Percentiles rank a stretch among this genome's conserved stretches.
These are phyloP conservation scores for Heterobasidion occidentale DNA, from an alignment of 1,284 basidiomycete species.

Conservation along the genomic window DNA sequence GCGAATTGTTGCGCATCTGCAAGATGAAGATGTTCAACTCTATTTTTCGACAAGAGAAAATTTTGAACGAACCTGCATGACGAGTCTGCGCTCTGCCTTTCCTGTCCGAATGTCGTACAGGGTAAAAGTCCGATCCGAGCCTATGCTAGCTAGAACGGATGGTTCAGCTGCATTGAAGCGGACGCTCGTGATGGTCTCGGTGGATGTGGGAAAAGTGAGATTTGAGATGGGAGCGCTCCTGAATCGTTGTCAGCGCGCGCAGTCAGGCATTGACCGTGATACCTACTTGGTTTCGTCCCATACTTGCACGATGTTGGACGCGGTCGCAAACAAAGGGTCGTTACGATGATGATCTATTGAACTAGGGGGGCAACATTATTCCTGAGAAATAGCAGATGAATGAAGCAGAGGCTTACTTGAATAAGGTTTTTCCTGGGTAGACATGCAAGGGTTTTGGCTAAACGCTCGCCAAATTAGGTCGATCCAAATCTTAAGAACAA, in stretches of 20 bases:
- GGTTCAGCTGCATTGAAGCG: conserved; percentile 93
- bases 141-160: conserved; percentile 88
- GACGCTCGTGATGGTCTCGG: conserved; percentile 83
- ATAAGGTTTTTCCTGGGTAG: conserved; percentile 78
- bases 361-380: conserved; percentile 30
- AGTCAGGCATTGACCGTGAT: background rate
- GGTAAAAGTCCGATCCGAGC: conserved; percentile 91
- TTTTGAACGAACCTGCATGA: conserved; percentile 68
- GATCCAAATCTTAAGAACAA: background rate
- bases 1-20: conserved; percentile 80
- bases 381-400: background rate
- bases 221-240: conserved; percentile 74
- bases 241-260: conserved; percentile 5
- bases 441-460: conserved; percentile 60
- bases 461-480: background rate
- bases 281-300: conserved; percentile 94
- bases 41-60: background rate
- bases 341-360: conserved; percentile 91
- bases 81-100: conserved; percentile 84
- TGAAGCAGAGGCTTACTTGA: conserved; percentile 63
- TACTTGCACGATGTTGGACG: conserved; percentile 88
- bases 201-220: conserved; percentile 75
- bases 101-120: conserved; percentile 95
- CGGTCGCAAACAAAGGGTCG: conserved; percentile 88
- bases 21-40: background rate